Conservation (phyloP, 2,329 filamentous ascomycete species). For the Eutypa lata region DNA sequence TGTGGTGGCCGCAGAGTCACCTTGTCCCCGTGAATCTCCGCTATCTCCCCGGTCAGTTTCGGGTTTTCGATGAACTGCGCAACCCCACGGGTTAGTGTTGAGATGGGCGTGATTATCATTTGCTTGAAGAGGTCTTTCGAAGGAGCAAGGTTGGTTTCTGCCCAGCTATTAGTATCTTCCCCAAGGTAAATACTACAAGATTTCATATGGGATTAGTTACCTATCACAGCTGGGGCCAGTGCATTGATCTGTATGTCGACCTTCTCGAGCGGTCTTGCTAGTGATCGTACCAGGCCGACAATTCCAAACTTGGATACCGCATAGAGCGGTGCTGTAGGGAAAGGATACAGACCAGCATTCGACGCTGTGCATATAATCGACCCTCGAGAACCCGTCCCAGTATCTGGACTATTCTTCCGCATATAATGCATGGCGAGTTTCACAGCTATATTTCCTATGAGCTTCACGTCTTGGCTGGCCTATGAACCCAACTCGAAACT, state of each 20-base stretch:
- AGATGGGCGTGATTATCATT: constrained; percentile 51
- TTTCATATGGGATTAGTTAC: constrained; percentile 29
- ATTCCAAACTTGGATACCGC: constrained; percentile 45
- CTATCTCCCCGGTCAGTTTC: constrained; percentile 40
- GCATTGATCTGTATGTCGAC: constrained; percentile 49
- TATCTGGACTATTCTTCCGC: constrained; percentile 35
- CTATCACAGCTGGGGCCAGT: constrained; percentile 46
- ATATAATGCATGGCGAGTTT: constrained; percentile 50
- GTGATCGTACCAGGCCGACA: constrained; percentile 47
- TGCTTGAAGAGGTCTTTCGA: constrained; percentile 39
- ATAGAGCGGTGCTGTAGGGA: constrained; percentile 49
- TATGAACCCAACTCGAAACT: too few relatives aligned
- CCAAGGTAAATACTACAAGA: too few relatives aligned
- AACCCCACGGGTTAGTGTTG: constrained; percentile 42
- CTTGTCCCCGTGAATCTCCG: constrained; percentile 48
- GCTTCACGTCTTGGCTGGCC: too few relatives aligned
- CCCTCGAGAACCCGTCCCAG: constrained; percentile 31
- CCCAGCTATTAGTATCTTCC: too few relatives aligned
- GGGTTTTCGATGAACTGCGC: constrained; percentile 38
- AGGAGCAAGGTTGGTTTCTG: constrained; percentile 46
- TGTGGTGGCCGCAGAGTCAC: constrained; percentile 43
- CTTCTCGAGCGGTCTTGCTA: constrained; percentile 35
- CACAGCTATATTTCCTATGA: constrained; percentile 32
- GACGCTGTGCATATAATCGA: constrained; percentile 51
- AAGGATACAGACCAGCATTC: constrained; percentile 50